A percentile compares a stretch with the other conserved stretches of the same genome.
Conservation (phyloP, 805 yeast genomes). For the Saturnispora bothae region DNA sequence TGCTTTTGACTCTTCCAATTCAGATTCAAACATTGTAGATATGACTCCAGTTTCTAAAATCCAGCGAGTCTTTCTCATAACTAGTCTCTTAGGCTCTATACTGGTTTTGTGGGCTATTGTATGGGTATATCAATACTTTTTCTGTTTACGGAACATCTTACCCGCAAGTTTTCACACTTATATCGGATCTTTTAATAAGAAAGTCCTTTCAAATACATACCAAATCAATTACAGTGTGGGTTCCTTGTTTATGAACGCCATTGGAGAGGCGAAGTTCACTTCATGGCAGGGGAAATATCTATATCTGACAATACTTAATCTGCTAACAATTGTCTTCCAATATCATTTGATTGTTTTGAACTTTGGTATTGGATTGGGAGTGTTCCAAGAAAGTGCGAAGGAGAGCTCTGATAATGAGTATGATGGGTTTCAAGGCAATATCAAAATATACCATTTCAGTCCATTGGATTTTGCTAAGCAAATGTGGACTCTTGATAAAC, state of each 20-base stretch:
- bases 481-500: conserved; percentile 16
- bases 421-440: conserved; percentile 39
- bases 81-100: conserved; percentile 21
- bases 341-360: conserved; percentile 24
- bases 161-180: no score
- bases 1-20: no score
- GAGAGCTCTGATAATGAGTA: conserved; percentile 11
- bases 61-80: no score
- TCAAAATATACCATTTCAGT: conserved; percentile 27
- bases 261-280: conserved; percentile 32
- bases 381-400: conserved; percentile 14
- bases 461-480: conserved; percentile 22
- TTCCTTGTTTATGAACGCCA: conserved; percentile 31
- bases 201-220: no score
- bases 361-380: conserved; percentile 22
- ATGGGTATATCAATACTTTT: conserved; percentile 28
- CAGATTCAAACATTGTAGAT: no score
- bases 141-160: conserved; percentile 20
- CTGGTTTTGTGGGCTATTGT: conserved; percentile 18
- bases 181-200: neutral
- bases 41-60: no score
- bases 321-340: conserved; percentile 24
- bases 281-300: conserved; percentile 20
- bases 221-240: conserved; percentile 31
- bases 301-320: conserved; percentile 24